Percentiles rank a stretch among this genome's conserved stretches.
Conservation (phyloP, 2,329 filamentous ascomycete genomes). For the Aspergillus melleus region DNA sequence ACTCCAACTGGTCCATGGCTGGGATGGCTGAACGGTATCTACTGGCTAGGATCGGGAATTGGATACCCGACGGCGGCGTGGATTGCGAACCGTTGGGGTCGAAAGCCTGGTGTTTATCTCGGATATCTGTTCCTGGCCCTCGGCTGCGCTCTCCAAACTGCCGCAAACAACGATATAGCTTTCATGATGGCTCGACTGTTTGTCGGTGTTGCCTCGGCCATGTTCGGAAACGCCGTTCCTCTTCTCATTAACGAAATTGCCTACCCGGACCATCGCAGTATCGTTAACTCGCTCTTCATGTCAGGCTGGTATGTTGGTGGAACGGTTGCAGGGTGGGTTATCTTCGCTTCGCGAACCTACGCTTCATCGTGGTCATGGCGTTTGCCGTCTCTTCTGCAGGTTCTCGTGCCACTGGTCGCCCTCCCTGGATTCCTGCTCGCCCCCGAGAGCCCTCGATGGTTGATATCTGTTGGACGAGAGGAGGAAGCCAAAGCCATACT, state of each 20-base stretch:
- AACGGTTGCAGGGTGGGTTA: slow-evolving; percentile 13
- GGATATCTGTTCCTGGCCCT: slow-evolving; percentile 35
- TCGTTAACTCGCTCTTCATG: slow-evolving; percentile 37
- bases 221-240: slow-evolving; percentile 34
- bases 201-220: slow-evolving; percentile 36
- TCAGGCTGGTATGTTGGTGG: slow-evolving; percentile 33
- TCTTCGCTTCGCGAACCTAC: slow-evolving; percentile 24
- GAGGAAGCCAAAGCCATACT: slow-evolving; percentile 19
- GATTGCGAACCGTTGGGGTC: slow-evolving; percentile 37
- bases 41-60: slow-evolving; percentile 30
- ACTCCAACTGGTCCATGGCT: slow-evolving; percentile 28
- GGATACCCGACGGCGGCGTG: slow-evolving; percentile 30
- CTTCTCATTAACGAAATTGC: slow-evolving; percentile 48
- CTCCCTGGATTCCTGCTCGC: slow-evolving; percentile 19
- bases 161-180: slow-evolving; percentile 22
- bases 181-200: slow-evolving; percentile 41
- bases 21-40: slow-evolving; percentile 32
- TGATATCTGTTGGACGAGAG: slow-evolving; percentile 17
- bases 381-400: slow-evolving; percentile 24
- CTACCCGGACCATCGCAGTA: slow-evolving; percentile 42
- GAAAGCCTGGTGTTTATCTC: slow-evolving; percentile 31
- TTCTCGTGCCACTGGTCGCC: slow-evolving; percentile 16
- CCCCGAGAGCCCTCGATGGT: slow-evolving; percentile 25
- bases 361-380: slow-evolving; percentile 23
- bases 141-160: slow-evolving; percentile 30